A percentile compares a stretch with the other conserved stretches of the same genome.
phyloP scores from a whole-genome alignment of 1,284 basidiomycete genomes.

The Rhodotorula glutinis region DNA sequence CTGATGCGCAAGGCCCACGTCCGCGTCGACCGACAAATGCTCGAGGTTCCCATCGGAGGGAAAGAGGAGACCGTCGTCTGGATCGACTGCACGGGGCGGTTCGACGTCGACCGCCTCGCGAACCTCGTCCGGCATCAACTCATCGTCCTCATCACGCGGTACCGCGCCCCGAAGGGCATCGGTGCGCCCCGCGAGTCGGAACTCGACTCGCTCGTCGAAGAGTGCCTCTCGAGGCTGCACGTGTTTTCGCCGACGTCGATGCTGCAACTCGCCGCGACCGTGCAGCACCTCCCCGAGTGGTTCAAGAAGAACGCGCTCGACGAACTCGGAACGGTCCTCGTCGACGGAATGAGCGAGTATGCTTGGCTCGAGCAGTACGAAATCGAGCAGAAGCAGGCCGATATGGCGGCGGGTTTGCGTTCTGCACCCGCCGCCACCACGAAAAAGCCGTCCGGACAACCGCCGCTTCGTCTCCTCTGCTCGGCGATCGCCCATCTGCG shows the following conservation, averaged over 20 bases:
- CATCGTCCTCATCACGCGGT: conserved; percentile 7
- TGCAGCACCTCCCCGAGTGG: conserved; percentile 58
- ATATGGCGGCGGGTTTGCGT: not conserved
- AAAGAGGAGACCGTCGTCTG: conserved; percentile 64
- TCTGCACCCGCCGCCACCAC: no score
- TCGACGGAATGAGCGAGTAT: conserved; percentile 72
- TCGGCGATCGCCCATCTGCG: conserved; percentile 57
- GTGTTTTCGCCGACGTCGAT: conserved; percentile 66
- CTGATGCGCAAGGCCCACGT: conserved; percentile 51
- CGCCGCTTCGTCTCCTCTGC: conserved; percentile 41
- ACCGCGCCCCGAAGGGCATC: conserved; percentile 17
- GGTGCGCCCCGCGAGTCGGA: conserved; percentile 12
- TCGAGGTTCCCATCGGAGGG: conserved; percentile 52
- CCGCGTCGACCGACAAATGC: conserved; percentile 11
- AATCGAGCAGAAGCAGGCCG: conserved; percentile 25
- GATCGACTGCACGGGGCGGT: conserved; percentile 65
- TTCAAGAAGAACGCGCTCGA: conserved; percentile 55
- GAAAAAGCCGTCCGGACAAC: conserved; percentile 27
- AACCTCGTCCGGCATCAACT: conserved; percentile 55
- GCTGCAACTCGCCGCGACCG: conserved; percentile 62
- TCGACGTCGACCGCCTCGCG: conserved; percentile 59
- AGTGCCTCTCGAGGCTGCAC: conserved; percentile 58
- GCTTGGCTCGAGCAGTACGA: conserved; percentile 70
- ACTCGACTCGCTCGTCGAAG: conserved; percentile 31
- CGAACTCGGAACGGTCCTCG: conserved; percentile 48